Base-by-base conservation (phyloP, 2,329 filamentous ascomycete genomes). In the Venturia pyrina region DNA sequence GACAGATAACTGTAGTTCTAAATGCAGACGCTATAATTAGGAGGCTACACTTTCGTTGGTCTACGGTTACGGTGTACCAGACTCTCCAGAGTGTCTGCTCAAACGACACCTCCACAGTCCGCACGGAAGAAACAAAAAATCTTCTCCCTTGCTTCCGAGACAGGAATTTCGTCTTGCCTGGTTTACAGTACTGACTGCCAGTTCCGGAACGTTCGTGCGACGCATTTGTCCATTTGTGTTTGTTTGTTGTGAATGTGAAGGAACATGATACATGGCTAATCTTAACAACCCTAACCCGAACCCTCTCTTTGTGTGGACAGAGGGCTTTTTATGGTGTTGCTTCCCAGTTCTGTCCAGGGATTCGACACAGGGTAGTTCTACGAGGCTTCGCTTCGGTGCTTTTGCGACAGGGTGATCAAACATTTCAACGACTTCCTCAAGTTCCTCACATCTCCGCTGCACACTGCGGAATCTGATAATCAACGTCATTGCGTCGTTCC, bases 271-370 rank as follows among this genome's bases (percentile, higher is more conserved):
- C 64, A 44, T 11, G 40, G 41, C 60, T 60, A 44, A 34, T 53
- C 5, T 53, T 72, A 77, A 77, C 75, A 75, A 76, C 72, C 62
- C 34, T 5, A 37, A 5, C 5, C 34, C 34, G 11, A 40, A 40
- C 37, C 37, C 37, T 40, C 7, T 6, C 5, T 40, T 40, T 40
- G 37, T 40, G 37, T 8, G 37, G 7, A 40, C 11, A 40, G 8
- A 32, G 3, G 8, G 10, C 28, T 28, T 1, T 56, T 56, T 10
- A 24, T 56, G 50, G 28, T 32, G 21, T 32, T 15, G 24, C 24
- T 57, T 24, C 50, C 24, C 37, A 40, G 37, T 11, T 40, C 6
- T 40, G 37, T 11, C 37, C 37, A 40, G 37, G 37, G 37, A 11
- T 40, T 40, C 37, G 37, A 40, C 48, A 21, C 7, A 24, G 48